These are phyloP conservation scores for Leucosporidium scottii DNA, from an alignment of 768 basidiomycete genomes.

Conservation along the genomic window DNA sequence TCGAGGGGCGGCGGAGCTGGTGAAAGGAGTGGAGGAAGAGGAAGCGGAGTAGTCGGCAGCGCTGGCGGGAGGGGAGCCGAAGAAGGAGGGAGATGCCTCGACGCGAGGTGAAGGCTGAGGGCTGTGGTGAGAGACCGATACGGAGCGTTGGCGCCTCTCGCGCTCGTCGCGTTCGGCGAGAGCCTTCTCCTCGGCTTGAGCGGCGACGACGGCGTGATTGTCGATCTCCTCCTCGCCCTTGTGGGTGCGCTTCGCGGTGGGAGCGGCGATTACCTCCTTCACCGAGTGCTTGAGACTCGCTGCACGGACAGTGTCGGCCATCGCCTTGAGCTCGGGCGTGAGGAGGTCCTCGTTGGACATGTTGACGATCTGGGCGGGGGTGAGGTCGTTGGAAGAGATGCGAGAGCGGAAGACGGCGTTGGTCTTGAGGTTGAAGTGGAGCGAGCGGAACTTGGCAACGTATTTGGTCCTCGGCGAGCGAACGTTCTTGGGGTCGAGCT, in stretches of 20 bases:
- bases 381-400: conserved; percentile 60
- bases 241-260: conserved; percentile 76
- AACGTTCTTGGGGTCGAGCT: conserved; percentile 62
- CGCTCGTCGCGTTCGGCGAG: conserved; percentile 5
- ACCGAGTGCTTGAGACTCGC: conserved; percentile 81
- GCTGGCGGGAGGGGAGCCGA: not conserved
- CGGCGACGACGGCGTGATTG: conserved; percentile 41
- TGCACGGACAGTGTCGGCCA: conserved; percentile 72
- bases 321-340: conserved; percentile 74
- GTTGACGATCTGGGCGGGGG: conserved; percentile 64
- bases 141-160: not conserved
- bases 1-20: not conserved
- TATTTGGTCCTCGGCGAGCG: conserved; percentile 32
- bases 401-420: conserved; percentile 69
- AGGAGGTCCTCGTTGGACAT: conserved; percentile 87
- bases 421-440: conserved; percentile 80
- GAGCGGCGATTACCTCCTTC: conserved; percentile 49
- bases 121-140: too few relatives aligned
- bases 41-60: not conserved
- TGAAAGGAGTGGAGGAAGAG: not conserved
- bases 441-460: conserved; percentile 75
- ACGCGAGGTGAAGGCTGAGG: too few relatives aligned
- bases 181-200: conserved; percentile 11
- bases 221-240: conserved; percentile 90
- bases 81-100: too few relatives aligned